Evolutionary conservation across 495 filamentous ascomycete genomes (phyloP).

Genomic region (Neurospora terricola): DNA sequence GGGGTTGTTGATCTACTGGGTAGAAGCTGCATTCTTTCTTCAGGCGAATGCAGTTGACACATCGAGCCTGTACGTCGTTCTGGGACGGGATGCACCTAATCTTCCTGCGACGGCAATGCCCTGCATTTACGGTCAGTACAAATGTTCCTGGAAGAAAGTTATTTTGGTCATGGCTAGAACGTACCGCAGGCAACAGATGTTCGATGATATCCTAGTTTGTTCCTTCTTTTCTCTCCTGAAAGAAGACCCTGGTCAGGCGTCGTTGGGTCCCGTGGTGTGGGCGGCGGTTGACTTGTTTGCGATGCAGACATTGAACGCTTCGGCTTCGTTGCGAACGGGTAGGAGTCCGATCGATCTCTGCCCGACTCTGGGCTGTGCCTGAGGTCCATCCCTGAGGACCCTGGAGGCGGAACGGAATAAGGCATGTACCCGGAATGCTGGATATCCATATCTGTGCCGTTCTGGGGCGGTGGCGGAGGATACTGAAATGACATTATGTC

Average conservation of each 20-base stretch:
- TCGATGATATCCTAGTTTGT: slow-evolving; percentile 94
- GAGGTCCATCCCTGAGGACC: slow-evolving; percentile 30
- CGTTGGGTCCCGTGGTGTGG: slow-evolving; percentile 12
- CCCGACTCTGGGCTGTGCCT: slow-evolving; percentile 26
- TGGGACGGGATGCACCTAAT: slow-evolving; percentile 78
- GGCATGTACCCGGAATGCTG: slow-evolving; percentile 31
- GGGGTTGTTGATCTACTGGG: slow-evolving; percentile 79
- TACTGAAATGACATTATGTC: slow-evolving; percentile 46
- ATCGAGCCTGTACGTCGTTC: slow-evolving; percentile 75
- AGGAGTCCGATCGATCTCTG: slow-evolving; percentile 26
- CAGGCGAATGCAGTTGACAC: slow-evolving; percentile 90
- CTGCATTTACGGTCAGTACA: slow-evolving; percentile 34
- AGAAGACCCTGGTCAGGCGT: slow-evolving; percentile 24
- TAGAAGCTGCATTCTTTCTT: slow-evolving; percentile 95
- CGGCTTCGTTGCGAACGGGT: slow-evolving; percentile 35
- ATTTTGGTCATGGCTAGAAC: slow-evolving; percentile 24
- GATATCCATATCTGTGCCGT: slow-evolving; percentile 35
- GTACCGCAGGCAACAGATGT: slow-evolving; percentile 96
- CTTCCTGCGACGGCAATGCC: slow-evolving; percentile 89
- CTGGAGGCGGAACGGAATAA: slow-evolving; percentile 28
- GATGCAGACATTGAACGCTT: slow-evolving; percentile 48
- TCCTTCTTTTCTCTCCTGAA: slow-evolving; percentile 77
- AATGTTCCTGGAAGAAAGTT: not conserved
- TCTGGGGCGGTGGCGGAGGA: slow-evolving; percentile 33
- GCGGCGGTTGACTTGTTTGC: slow-evolving; percentile 43